Base-by-base conservation (phyloP, 139 green algal species). In the Coccomyxa sp. region DNA sequence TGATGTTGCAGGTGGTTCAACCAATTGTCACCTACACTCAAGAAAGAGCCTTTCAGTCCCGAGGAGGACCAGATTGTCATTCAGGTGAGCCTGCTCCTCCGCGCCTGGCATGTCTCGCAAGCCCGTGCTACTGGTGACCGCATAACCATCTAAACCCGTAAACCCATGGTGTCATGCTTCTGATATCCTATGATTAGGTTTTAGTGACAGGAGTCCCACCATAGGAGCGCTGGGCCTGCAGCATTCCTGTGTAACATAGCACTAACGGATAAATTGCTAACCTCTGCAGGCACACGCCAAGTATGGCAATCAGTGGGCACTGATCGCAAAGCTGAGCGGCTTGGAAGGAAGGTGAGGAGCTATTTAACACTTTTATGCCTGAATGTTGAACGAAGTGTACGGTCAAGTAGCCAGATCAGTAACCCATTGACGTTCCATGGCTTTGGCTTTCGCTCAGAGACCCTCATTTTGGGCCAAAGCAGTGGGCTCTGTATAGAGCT, bases 41-140 rank as follows among this genome's bases (percentile, higher is more conserved):
- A 92, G 58, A 93, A 87, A 89, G 92, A 85, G 90, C 90, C 82
- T 18, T 92, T 88, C 31, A 93, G 91, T 32, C 75, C 82, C 17
- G 90, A 95, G 77, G 91, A 95, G 81, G 91, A 95, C 79, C 79
- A 85, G n/a, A 60, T 82, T 15, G 77, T 86, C 13, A 82, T 82
- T 75, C 63, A 85, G 82, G 82, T 85, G 58, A 67, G 57, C 15
- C 21, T 66, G 13, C n/a, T 31, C 74, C 25, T 23, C 23, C 25
- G 25, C n/a, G n/a, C 74, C 16, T 51, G 25, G 74, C 27, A 79
- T 38, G 74, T 17, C 25, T 38, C 3, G 27, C 4, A 9, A 31
- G 23, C 16, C 16, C 23, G 31, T 60, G 60, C 18, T 17, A 10
- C 1, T 51, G 16, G 74, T 32, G 25, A 31, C 16, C 10, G 18